Percentiles rank a stretch among this genome's conserved stretches.
Evolutionary conservation across 139 green algal species (phyloP).

Genomic region (Limnomonas spitsbergensis): DNA sequence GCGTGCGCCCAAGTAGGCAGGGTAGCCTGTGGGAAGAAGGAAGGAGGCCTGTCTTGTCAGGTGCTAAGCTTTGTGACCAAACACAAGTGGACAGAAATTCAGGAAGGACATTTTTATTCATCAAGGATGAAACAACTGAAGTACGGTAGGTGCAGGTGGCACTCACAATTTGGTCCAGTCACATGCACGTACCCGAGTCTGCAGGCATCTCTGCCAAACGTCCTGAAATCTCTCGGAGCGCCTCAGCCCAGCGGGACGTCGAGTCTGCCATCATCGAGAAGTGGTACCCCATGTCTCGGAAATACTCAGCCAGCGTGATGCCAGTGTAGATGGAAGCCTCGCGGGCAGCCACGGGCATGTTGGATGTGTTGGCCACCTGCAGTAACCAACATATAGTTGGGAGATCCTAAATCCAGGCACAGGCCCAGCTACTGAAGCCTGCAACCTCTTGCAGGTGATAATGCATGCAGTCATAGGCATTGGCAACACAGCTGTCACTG

Average conservation of each 20-base stretch:
- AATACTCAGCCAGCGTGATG: constrained; percentile 99
- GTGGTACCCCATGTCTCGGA: constrained; percentile 97
- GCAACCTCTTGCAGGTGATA: too few species aligned
- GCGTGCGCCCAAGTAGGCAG: constrained; percentile 83
- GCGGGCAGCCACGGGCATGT: constrained; percentile 98
- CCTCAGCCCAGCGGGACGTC: constrained; percentile 96
- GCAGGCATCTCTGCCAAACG: constrained; percentile 98
- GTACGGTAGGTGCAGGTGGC: too few species aligned
- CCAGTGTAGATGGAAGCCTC: constrained; percentile 99
- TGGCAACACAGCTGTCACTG: too few species aligned
- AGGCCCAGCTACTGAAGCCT: neutral
- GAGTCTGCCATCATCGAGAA: constrained; percentile 96
- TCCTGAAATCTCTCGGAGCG: constrained; percentile 97
- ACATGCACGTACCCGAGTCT: constrained; percentile 75
- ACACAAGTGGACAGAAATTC: too few species aligned
- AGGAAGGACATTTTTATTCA: too few species aligned
- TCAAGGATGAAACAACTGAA: too few species aligned
- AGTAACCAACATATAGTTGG: neutral
- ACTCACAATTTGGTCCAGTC: too few species aligned
- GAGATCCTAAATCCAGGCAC: neutral
- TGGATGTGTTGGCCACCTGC: constrained; percentile 96
- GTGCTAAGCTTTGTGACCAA: neutral
- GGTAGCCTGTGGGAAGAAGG: constrained; percentile 62
- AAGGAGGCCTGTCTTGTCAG: neutral
- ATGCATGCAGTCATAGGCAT: too few species aligned